Percentiles rank a stretch among this genome's conserved stretches.
These are phyloP conservation scores for Trichoderma orchidacearum DNA, from an alignment of 495 filamentous ascomycete genomes.

Conservation along the genomic window DNA sequence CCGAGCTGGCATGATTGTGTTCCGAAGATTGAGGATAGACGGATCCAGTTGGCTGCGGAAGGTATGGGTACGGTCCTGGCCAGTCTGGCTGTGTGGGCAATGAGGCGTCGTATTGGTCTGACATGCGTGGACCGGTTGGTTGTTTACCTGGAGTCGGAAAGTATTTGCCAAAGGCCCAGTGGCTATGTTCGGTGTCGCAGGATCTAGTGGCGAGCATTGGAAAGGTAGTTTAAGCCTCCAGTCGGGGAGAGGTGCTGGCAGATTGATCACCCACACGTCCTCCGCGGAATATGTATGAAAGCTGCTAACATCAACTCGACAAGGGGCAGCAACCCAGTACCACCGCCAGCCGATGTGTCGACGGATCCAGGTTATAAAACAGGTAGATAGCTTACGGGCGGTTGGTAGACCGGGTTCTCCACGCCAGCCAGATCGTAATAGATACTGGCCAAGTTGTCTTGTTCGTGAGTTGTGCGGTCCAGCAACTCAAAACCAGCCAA, in stretches of 20 bases:
- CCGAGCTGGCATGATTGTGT: neutral
- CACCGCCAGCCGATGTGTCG: neutral
- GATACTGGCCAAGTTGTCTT: neutral
- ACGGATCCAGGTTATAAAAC: neutral
- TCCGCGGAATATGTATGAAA: neutral
- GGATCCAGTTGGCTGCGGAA: conserved; percentile 13
- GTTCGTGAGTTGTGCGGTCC: neutral
- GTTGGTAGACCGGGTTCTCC: neutral
- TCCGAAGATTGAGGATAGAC: neutral
- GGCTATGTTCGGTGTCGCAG: conserved; percentile 40
- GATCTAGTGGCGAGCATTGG: conserved; percentile 50
- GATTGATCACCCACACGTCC: neutral
- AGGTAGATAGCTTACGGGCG: neutral
- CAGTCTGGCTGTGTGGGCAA: conserved; percentile 44
- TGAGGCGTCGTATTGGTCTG: conserved; percentile 39
- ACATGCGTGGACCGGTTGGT: conserved; percentile 41
- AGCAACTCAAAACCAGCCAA: neutral
- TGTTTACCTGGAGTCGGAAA: conserved; percentile 13
- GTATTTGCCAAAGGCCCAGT: conserved; percentile 45
- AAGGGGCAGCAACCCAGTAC: neutral
- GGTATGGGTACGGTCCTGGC: conserved; percentile 43
- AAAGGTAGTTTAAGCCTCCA: conserved; percentile 14
- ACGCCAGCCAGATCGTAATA: neutral
- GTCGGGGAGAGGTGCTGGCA: conserved; percentile 3
- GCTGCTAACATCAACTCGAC: neutral